Evolutionary conservation across 805 yeast species (phyloP).

Genomic region (Wickerhamomyces silvicola): DNA sequence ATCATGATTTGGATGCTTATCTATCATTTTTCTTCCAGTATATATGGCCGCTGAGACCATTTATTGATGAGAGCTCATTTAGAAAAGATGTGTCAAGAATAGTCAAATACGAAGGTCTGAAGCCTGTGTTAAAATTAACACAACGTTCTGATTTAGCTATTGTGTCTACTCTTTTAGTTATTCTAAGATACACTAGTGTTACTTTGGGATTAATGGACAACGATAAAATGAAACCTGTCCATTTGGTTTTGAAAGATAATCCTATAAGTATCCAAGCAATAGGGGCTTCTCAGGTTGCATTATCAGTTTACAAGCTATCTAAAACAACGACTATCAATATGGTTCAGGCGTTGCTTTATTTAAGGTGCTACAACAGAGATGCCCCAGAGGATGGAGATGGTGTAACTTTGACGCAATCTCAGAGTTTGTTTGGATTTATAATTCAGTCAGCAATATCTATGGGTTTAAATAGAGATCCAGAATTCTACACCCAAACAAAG

Average conservation of each 20-base stretch:
- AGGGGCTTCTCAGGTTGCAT: slow-evolving; percentile 33
- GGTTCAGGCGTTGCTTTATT: slow-evolving; percentile 35
- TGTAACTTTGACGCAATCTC: slow-evolving; percentile 31
- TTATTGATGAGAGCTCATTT: slow-evolving; percentile 34
- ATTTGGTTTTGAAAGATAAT: slow-evolving; percentile 21
- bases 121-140: slow-evolving; percentile 24
- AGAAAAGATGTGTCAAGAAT: slow-evolving; percentile 21
- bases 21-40: slow-evolving; percentile 34
- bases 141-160: slow-evolving; percentile 33
- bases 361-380: slow-evolving; percentile 32
- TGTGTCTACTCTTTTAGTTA: slow-evolving; percentile 32
- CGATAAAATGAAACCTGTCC: slow-evolving; percentile 15
- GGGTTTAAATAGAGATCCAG: slow-evolving; percentile 44
- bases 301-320: slow-evolving; percentile 33
- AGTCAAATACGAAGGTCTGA: slow-evolving; percentile 29
- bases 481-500: slow-evolving; percentile 11
- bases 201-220: slow-evolving; percentile 22
- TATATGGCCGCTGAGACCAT: slow-evolving; percentile 41
- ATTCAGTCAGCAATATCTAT: slow-evolving; percentile 37
- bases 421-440: slow-evolving; percentile 29
- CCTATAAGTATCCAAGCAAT: slow-evolving; percentile 33
- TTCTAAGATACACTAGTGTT: slow-evolving; percentile 34
- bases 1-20: slow-evolving; percentile 31
- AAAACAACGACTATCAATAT: slow-evolving; percentile 30
- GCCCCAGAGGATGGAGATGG: slow-evolving; percentile 45